Base-by-base conservation (phyloP, 805 yeast species). In the Barnettozyma sucrosica region DNA sequence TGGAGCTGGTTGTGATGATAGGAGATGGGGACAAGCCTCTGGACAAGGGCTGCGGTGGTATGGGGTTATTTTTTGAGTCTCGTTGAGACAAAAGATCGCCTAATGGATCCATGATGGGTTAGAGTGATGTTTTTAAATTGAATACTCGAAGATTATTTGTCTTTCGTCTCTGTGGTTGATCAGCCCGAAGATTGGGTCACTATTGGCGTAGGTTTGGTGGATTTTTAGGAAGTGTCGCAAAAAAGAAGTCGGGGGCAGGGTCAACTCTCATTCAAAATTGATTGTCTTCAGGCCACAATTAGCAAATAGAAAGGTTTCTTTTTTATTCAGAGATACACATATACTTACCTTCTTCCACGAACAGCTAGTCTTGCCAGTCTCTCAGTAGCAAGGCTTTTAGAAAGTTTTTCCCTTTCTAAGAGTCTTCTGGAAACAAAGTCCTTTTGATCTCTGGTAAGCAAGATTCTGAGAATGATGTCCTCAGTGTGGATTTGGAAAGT, bases 391-490 rank as follows among this genome's bases (percentile, higher is more conserved):
- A 68, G 57, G 36, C 61, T 58, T 37, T 63, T 66, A 19, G 62
- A 54, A 5, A 64, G 44, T 23, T 75, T 66, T 47, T 81, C 87
- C 45, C 92, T 69, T 57, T 80, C 83, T 21, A 76, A 78, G 34
- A 87, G 60, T 42, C 89, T 70, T 51, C 71, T 68, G 9, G 76
- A 70, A 3, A 87, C 88, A 60, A 72, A 83, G 1, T 72, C 72
- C 36, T 69, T 67, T 44, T 83, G 83, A 20, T 80, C 86, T 49
- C 81, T 78, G 34, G 89, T 71, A 23, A 89, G 66, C 46, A 92
- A 62, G 14, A 89, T 71, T 43, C 97, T 73, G 51, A 92, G 65
- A 7, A 90, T 71, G 11, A 89, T 74, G 55, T 88, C 88, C 55
- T 86, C 90, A 6, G 77, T 74, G 5, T 63, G 65, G 14, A 66